These are phyloP conservation scores for Talaromyces adpressus DNA, from an alignment of 495 filamentous ascomycete species.

Conservation along the genomic window DNA sequence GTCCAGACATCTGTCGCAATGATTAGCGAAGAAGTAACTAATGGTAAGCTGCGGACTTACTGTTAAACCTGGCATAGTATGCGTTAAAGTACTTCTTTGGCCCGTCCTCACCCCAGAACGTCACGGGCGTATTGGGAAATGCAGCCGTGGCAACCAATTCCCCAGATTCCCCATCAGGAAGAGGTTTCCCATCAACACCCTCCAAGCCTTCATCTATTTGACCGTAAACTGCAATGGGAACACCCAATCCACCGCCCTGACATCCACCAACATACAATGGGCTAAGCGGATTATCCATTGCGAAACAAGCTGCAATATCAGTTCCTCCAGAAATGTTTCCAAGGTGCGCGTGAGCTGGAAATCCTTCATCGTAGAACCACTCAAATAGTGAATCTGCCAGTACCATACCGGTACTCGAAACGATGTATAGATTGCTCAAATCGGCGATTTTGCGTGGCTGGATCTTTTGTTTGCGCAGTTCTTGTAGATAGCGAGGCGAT, in stretches of 20 bases:
- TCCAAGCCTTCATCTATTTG: constrained; percentile 43
- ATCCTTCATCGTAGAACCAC: constrained; percentile 79
- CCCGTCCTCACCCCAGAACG: constrained; percentile 58
- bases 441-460: constrained; percentile 54
- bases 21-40: too few species aligned
- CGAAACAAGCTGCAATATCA: constrained; percentile 70
- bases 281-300: constrained; percentile 56
- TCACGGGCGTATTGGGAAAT: constrained; percentile 69
- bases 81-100: constrained; percentile 55
- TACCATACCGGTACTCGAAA: constrained; percentile 73
- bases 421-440: constrained; percentile 47
- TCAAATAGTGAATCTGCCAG: constrained; percentile 64
- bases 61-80: constrained; percentile 65
- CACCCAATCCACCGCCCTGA: constrained; percentile 55
- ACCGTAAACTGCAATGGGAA: constrained; percentile 62
- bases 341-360: constrained; percentile 56
- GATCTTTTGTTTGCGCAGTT: constrained; percentile 53
- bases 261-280: constrained; percentile 69
- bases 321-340: constrained; percentile 73
- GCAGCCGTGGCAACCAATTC: constrained; percentile 62
- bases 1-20: constrained; percentile 79
- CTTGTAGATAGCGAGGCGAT: constrained; percentile 67
- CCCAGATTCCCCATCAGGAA: constrained; percentile 57
- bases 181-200: constrained; percentile 43
- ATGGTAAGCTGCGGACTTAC: too few species aligned